Evolutionary conservation across 78 protist genomes (phyloP).

Genomic region (Cavenderia fasciculata): DNA sequence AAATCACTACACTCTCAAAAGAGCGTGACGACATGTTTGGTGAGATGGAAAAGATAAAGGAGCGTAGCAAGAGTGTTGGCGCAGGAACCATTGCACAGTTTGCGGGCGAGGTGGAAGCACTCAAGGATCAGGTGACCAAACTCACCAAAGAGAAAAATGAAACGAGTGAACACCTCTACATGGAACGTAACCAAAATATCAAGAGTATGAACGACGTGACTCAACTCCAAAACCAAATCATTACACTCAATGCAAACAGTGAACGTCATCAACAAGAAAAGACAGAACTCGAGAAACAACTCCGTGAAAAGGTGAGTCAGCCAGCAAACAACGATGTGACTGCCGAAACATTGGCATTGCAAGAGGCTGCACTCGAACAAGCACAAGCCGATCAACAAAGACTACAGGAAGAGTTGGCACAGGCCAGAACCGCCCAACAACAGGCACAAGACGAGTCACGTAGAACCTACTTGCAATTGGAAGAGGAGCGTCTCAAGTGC

Average conservation of each 20-base stretch:
- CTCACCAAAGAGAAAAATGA: neutral
- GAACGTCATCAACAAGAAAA: slow-evolving; percentile 9
- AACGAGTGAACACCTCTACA: neutral
- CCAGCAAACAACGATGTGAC: neutral
- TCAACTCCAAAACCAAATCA: slow-evolving; percentile 32
- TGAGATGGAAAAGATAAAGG: slow-evolving; percentile 60
- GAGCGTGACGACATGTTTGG: slow-evolving; percentile 63
- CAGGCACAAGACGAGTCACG: slow-evolving; percentile 25
- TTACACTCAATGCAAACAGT: neutral
- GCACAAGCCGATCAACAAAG: neutral
- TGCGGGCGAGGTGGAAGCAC: slow-evolving; percentile 2
- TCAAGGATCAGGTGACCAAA: neutral
- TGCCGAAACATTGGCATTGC: neutral
- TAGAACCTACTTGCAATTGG: slow-evolving; percentile 37
- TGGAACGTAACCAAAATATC: slow-evolving; percentile 4
- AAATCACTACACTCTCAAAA: neutral
- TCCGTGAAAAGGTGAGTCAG: neutral
- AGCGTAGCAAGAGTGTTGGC: slow-evolving; percentile 59
- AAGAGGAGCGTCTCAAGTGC: slow-evolving; percentile 54
- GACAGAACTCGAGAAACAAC: neutral
- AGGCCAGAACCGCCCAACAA: neutral
- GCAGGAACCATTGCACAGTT: slow-evolving; percentile 19
- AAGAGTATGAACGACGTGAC: slow-evolving; percentile 19
- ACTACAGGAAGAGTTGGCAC: slow-evolving; percentile 23
- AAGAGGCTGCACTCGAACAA: slow-evolving; percentile 22